Conservation (phyloP, 192 early-diverging fungal species). For the Podila minutissima region DNA sequence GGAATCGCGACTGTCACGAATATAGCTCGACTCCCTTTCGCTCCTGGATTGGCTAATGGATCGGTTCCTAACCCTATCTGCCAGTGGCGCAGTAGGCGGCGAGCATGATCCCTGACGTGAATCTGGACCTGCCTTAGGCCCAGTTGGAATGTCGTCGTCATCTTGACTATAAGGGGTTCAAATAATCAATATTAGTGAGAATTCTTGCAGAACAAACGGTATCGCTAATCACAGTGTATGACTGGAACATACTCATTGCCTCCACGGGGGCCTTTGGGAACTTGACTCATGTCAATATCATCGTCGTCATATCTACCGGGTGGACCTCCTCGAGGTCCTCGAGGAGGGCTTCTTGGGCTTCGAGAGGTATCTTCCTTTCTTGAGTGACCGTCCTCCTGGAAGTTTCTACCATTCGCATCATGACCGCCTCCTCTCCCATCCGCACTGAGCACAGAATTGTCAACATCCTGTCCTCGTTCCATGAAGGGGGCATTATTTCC, state of each 20-base stretch:
- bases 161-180: slow-evolving; percentile 4
- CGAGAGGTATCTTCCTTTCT: neutral
- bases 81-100: slow-evolving; percentile 30
- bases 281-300: slow-evolving; percentile 48
- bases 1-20: neutral
- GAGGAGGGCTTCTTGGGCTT: neutral
- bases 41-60: slow-evolving; percentile 30
- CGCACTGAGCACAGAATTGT: neutral
- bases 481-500: slow-evolving; percentile 2
- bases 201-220: neutral
- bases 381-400: neutral
- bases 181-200: neutral
- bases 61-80: slow-evolving; percentile 34
- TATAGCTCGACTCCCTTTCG: neutral
- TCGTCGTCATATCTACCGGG: slow-evolving; percentile 25
- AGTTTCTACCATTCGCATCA: neutral
- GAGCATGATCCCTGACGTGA: slow-evolving; percentile 20
- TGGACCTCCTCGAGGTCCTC: neutral
- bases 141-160: slow-evolving; percentile 33
- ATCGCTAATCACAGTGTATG: neutral
- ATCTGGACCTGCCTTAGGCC: slow-evolving; percentile 29
- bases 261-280: slow-evolving; percentile 40
- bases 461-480: neutral
- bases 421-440: slow-evolving; percentile 14
- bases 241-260: slow-evolving; percentile 17